Conservation (phyloP, 352 stramenopile genomes). For the Globisporangium iwayamae region DNA sequence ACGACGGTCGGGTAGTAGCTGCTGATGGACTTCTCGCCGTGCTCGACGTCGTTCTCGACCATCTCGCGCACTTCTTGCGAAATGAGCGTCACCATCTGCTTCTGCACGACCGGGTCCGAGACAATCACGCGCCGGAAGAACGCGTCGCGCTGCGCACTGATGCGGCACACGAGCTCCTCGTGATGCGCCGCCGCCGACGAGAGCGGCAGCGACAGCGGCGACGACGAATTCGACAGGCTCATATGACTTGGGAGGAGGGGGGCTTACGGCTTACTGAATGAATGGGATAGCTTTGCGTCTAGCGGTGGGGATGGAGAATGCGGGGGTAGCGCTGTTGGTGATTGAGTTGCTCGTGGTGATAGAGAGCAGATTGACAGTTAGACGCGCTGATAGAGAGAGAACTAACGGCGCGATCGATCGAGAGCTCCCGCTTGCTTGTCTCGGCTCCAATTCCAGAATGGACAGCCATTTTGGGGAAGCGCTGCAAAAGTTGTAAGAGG, state of each 20-base stretch:
- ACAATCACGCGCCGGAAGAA: slow-evolving; percentile 82
- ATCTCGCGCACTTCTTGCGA: slow-evolving; percentile 54
- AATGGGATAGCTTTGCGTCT: neutral
- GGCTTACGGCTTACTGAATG: neutral
- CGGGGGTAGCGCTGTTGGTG: neutral
- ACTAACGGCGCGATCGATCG: neutral
- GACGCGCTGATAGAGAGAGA: neutral
- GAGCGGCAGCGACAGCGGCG: slow-evolving; percentile 14
- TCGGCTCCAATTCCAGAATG: slow-evolving; percentile 17
- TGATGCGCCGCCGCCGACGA: slow-evolving; percentile 18
- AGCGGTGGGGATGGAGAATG: neutral
- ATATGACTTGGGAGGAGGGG: neutral
- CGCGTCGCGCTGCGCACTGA: slow-evolving; percentile 67
- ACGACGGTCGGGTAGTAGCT: slow-evolving; percentile 72
- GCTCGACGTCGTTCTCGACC: slow-evolving; percentile 32
- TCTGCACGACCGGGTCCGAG: slow-evolving; percentile 54
- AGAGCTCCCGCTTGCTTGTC: slow-evolving; percentile 4
- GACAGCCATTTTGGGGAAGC: slow-evolving; percentile 2
- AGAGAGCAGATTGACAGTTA: neutral
- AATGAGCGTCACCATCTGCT: slow-evolving; percentile 52
- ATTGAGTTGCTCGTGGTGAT: neutral
- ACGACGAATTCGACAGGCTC: slow-evolving; percentile 17
- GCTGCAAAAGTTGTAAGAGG: slow-evolving; percentile 4
- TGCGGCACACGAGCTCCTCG: slow-evolving; percentile 42
- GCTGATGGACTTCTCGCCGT: slow-evolving; percentile 30